A percentile compares a stretch with the other conserved stretches of the same genome.
phyloP scores from a whole-genome alignment of 176 grass and related monocot species.

The Panicum miliaceum region DNA sequence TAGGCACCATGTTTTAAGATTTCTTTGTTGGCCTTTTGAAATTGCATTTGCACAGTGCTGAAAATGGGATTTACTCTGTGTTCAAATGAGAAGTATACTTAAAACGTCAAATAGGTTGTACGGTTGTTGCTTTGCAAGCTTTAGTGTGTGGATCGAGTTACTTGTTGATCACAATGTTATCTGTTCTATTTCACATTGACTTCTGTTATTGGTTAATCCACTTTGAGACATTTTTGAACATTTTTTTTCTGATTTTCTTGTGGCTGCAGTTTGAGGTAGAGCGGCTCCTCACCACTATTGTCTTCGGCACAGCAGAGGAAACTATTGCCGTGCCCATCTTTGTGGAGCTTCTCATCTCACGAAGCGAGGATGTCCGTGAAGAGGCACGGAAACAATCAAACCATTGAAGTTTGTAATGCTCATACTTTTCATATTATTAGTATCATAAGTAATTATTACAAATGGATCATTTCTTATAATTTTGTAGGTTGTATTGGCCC shows the following conservation, averaged over 20 bases:
- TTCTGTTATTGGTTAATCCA: neutral
- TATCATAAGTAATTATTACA: neutral
- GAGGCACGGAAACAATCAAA: slow-evolving; percentile 46
- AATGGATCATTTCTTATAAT: slow-evolving; percentile 16
- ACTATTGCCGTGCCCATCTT: slow-evolving; percentile 54
- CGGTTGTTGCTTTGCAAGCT: neutral
- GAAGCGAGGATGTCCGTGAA: slow-evolving; percentile 57
- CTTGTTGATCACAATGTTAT: neutral
- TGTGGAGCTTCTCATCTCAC: slow-evolving; percentile 64
- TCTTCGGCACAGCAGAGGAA: slow-evolving; percentile 55
- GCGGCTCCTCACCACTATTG: slow-evolving; percentile 66
- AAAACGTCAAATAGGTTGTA: neutral
- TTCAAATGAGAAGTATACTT: neutral
- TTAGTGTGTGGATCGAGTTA: neutral
- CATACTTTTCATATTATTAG: neutral
- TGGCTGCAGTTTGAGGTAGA: slow-evolving; percentile 65
- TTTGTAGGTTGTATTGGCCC: slow-evolving; percentile 67
- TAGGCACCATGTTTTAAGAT: neutral
- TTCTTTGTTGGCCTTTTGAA: neutral
- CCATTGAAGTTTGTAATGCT: neutral
- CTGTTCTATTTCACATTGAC: neutral
- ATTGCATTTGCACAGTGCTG: neutral
- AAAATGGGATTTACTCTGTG: neutral
- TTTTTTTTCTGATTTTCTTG: slow-evolving; percentile 3
- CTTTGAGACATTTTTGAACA: neutral